These are phyloP conservation scores for Colletotrichum chrysophilum DNA, from an alignment of 2,329 filamentous ascomycete species.

Conservation along the genomic window DNA sequence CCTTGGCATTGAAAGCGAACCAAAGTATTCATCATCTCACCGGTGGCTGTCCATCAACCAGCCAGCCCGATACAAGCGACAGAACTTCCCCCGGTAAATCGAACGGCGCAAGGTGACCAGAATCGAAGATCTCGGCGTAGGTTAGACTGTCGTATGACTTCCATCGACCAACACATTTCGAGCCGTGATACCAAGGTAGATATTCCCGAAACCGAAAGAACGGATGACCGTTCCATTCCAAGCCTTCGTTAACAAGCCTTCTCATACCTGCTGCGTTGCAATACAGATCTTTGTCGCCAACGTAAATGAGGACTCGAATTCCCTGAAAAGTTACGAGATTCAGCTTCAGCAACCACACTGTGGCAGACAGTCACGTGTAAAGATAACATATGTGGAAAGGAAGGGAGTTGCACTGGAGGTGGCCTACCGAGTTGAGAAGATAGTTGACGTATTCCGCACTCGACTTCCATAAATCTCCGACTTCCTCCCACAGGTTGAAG, in stretches of 20 bases:
- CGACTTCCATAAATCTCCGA: slow-evolving; percentile 1
- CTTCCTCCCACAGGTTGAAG: neutral
- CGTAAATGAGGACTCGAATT: neutral
- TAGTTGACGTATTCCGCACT: neutral
- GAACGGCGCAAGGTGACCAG: neutral
- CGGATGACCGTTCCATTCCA: neutral
- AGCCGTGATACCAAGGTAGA: neutral
- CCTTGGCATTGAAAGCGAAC: neutral
- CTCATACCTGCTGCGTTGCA: slow-evolving; percentile 5
- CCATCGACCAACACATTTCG: neutral
- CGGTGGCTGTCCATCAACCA: neutral
- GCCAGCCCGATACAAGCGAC: neutral
- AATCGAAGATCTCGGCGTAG: neutral
- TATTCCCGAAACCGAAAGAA: neutral
- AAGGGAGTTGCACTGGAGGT: neutral
- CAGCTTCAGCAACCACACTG: neutral
- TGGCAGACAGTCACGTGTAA: neutral
- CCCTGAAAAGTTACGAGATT: neutral
- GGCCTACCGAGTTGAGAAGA: neutral
- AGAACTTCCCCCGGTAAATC: neutral
- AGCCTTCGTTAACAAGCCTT: neutral
- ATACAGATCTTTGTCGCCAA: slow-evolving; percentile 2
- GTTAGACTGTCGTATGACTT: neutral
- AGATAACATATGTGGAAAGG: neutral
- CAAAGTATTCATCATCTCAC: neutral